Conservation (phyloP, 1,139 yeast species). For the Debaryomyces singareniensis region DNA sequence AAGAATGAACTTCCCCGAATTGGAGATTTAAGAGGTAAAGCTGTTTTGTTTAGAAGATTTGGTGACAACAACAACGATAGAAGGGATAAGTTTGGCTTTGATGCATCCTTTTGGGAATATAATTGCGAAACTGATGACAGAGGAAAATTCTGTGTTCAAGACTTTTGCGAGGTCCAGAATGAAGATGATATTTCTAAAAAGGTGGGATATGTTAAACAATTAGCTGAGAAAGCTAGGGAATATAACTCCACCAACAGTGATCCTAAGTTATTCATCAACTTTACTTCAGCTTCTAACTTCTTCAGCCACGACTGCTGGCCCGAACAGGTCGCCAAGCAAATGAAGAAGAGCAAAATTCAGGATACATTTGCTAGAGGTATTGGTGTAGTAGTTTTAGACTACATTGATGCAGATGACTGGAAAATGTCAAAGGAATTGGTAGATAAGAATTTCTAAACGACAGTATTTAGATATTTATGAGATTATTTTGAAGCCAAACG, state of each 20-base stretch:
- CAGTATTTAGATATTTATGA: too few relatives aligned
- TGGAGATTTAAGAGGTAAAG: conserved; percentile 64
- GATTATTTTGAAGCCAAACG: too few relatives aligned
- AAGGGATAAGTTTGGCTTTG: conserved; percentile 49
- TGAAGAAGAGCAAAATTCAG: conserved; percentile 41
- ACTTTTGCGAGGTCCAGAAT: conserved; percentile 59
- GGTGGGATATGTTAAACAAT: conserved; percentile 49
- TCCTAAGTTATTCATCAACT: conserved; percentile 62
- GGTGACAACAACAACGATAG: conserved; percentile 46
- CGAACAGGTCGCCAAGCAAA: conserved; percentile 51
- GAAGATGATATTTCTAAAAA: conserved; percentile 53
- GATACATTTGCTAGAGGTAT: conserved; percentile 46
- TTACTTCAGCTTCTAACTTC: conserved; percentile 71
- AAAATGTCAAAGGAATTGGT: conserved; percentile 46
- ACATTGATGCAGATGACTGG: conserved; percentile 62
- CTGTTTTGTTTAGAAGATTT: conserved; percentile 62
- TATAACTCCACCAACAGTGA: conserved; percentile 41
- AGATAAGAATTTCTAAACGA: conserved; percentile 55
- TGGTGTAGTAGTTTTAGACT: conserved; percentile 64
- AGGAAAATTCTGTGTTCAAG: conserved; percentile 63
- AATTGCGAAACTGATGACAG: conserved; percentile 63
- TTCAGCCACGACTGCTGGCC: conserved; percentile 77
- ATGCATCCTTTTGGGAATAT: conserved; percentile 63
- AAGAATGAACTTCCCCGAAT: conserved; percentile 49
- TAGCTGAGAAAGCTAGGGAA: conserved; percentile 48